phyloP scores from a whole-genome alignment of 1,284 basidiomycete genomes.

The Boletus hoseneyae region DNA sequence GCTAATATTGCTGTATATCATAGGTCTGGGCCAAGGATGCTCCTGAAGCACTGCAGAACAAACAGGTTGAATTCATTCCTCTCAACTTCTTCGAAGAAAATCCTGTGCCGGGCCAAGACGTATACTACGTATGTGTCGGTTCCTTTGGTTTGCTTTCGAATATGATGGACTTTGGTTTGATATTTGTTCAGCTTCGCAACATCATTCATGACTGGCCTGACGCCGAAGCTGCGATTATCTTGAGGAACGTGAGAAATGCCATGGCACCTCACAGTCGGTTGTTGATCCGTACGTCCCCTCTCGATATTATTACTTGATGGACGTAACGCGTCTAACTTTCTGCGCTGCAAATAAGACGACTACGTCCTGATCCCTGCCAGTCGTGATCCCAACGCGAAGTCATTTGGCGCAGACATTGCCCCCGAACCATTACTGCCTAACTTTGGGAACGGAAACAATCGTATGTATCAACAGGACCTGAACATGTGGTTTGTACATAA shows the following conservation, averaged over 20 bases:
- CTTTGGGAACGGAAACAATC: conserved; percentile 26
- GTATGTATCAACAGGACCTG: conserved; percentile 29
- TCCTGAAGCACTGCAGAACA: conserved; percentile 34
- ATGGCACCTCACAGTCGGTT: conserved; percentile 28
- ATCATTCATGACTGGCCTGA: conserved; percentile 30
- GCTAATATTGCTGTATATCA: conserved; percentile 1
- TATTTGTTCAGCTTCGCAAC: conserved; percentile 20
- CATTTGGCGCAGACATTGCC: conserved; percentile 16
- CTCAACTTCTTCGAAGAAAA: conserved; percentile 46
- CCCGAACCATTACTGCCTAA: conserved; percentile 31
- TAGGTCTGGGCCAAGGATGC: conserved; percentile 36
- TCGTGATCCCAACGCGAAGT: conserved; percentile 3
- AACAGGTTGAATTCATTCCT: conserved; percentile 36
- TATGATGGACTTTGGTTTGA: neutral
- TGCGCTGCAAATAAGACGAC: conserved; percentile 16
- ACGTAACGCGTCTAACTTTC: neutral
- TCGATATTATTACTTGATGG: neutral
- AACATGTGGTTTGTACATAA: conserved; percentile 29
- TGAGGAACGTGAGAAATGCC: conserved; percentile 19
- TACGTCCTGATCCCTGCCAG: conserved; percentile 15
- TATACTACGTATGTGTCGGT: conserved; percentile 42
- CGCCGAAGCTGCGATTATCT: conserved; percentile 18
- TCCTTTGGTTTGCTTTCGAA: neutral
- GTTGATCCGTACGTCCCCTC: conserved; percentile 24
- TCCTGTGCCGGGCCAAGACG: conserved; percentile 39